These are phyloP conservation scores for Dictyostelium firmibasis DNA, from an alignment of 78 protist species.

Conservation along the genomic window DNA sequence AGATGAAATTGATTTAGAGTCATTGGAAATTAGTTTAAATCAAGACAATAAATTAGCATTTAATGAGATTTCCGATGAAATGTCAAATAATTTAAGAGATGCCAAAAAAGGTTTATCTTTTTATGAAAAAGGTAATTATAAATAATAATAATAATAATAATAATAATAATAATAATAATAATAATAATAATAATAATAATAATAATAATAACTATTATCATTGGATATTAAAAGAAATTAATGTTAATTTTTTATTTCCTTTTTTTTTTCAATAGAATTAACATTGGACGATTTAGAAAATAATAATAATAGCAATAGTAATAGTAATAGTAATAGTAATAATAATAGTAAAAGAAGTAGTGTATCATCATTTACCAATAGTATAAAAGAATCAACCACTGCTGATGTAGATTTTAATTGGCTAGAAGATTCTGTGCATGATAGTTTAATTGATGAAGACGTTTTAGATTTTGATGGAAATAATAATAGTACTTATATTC, in stretches of 20 bases:
- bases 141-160: too few species aligned
- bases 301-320: neutral
- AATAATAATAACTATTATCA: too few species aligned
- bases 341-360: constrained; percentile 16
- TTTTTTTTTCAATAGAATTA: neutral
- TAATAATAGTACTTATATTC: neutral
- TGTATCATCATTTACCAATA: neutral
- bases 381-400: constrained; percentile 27
- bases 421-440: constrained; percentile 55
- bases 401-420: constrained; percentile 47
- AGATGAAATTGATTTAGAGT: constrained; percentile 2
- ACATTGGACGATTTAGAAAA: constrained; percentile 25
- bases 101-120: constrained; percentile 34
- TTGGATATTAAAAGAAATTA: too few species aligned
- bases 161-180: too few species aligned
- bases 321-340: neutral
- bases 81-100: constrained; percentile 29
- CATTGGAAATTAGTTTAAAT: constrained; percentile 13
- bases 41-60: constrained; percentile 16
- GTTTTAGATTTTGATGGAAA: constrained; percentile 27
- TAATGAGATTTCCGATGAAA: constrained; percentile 48
- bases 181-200: too few species aligned
- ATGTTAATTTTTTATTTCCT: neutral
- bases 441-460: constrained; percentile 62
- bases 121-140: neutral